phyloP scores from a whole-genome alignment of 164 flowering plant genomes.

The Tinospora cordifolia region DNA sequence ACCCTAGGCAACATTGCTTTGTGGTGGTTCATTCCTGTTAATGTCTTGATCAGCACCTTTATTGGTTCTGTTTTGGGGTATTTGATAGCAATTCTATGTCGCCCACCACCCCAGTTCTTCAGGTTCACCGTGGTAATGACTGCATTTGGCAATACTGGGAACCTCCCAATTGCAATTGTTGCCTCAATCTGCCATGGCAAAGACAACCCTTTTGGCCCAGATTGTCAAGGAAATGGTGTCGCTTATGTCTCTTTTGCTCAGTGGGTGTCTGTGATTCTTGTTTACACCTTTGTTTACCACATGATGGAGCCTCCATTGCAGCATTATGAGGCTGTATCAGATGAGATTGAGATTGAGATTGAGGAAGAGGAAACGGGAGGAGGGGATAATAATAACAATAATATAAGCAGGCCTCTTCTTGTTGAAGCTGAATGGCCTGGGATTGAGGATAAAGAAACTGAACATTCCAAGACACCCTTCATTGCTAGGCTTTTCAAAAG shows the following conservation, averaged over 20 bases:
- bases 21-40: slow-evolving; percentile 93
- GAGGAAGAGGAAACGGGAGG: too few relatives aligned
- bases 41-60: slow-evolving; percentile 53
- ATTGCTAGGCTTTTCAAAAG: slow-evolving; percentile 61
- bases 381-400: slow-evolving; percentile 2
- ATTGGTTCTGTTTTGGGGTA: slow-evolving; percentile 64
- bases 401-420: slow-evolving; percentile 61
- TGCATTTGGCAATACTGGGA: slow-evolving; percentile 82
- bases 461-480: slow-evolving; percentile 71
- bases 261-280: slow-evolving; percentile 84
- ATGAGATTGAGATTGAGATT: slow-evolving; percentile 36
- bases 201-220: slow-evolving; percentile 59
- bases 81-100: slow-evolving; percentile 57
- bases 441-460: slow-evolving; percentile 82
- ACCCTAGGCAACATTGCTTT: slow-evolving; percentile 35
- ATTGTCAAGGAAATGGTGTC: slow-evolving; percentile 52
- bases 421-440: slow-evolving; percentile 94
- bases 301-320: slow-evolving; percentile 96
- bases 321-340: slow-evolving; percentile 58
- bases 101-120: slow-evolving; percentile 64
- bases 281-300: slow-evolving; percentile 81
- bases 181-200: slow-evolving; percentile 65
- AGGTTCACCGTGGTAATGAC: slow-evolving; percentile 77
- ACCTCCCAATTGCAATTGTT: slow-evolving; percentile 66
- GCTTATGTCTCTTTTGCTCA: slow-evolving; percentile 85